Conservation (phyloP, 202 grass and related monocot genomes). For the Bolboschoenoplectus hybrid region DNA sequence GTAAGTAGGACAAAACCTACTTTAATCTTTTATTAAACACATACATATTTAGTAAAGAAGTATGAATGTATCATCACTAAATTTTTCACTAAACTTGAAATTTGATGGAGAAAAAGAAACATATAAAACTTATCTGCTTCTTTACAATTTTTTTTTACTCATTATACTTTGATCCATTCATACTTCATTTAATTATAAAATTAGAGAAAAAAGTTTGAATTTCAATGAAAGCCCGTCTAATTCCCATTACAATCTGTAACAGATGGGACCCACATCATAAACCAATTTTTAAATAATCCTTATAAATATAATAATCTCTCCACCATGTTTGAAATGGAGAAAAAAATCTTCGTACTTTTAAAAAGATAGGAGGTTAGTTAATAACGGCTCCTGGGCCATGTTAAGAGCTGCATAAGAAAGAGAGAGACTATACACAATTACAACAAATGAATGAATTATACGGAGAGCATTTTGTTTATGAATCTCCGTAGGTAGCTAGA, state of each 20-base stretch:
- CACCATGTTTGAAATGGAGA: slow-evolving; percentile 6
- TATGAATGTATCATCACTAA: neutral
- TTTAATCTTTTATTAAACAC: too few species aligned
- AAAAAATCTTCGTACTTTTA: neutral
- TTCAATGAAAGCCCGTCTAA: neutral
- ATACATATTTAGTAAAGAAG: too few species aligned
- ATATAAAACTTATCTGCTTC: neutral
- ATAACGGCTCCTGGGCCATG: slow-evolving; percentile 26
- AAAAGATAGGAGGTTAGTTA: neutral
- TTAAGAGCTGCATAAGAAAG: slow-evolving; percentile 18
- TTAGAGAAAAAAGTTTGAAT: neutral
- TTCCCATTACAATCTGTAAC: neutral
- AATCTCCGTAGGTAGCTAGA: neutral
- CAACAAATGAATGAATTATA: neutral
- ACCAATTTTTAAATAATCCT: neutral
- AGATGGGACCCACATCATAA: neutral
- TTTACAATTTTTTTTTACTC: neutral
- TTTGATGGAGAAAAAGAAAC: neutral
- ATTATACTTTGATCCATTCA: neutral
- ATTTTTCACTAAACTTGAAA: neutral
- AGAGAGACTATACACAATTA: neutral
- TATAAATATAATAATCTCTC: neutral
- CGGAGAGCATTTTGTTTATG: neutral
- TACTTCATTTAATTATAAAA: neutral
- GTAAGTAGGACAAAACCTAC: too few species aligned